A percentile compares a stretch with the other conserved stretches of the same genome.
Evolutionary conservation across 768 basidiomycete species (phyloP).

Genomic region (Lentinula aciculospora): DNA sequence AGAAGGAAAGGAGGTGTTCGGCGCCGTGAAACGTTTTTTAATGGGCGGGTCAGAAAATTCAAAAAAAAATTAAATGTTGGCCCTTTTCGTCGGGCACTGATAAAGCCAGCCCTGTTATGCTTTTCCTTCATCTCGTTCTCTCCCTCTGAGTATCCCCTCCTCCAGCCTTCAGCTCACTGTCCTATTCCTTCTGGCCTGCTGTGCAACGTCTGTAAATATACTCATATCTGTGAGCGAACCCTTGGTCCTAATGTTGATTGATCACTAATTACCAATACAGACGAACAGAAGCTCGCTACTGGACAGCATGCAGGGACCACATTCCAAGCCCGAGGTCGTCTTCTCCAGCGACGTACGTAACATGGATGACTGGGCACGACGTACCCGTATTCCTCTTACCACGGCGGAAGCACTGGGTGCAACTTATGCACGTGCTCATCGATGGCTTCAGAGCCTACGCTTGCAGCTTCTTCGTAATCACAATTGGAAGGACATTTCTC

Average conservation of each 20-base stretch:
- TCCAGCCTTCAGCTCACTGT: conserved; percentile 17
- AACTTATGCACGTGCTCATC: conserved; percentile 76
- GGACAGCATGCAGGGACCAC: conserved; percentile 6
- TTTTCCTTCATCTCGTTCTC: conserved; percentile 18
- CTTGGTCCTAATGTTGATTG: neutral
- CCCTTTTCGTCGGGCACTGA: conserved; percentile 41
- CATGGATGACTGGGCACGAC: conserved; percentile 79
- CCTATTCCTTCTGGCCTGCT: conserved; percentile 15
- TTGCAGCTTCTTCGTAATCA: conserved; percentile 59
- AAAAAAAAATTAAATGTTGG: conserved; percentile 30
- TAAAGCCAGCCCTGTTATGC: conserved; percentile 33
- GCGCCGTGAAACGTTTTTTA: conserved; percentile 61
- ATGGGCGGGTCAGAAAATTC: conserved; percentile 17
- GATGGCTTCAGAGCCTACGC: conserved; percentile 65
- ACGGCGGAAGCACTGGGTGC: conserved; percentile 78
- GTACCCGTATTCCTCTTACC: conserved; percentile 76
- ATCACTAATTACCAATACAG: neutral
- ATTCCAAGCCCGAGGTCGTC: conserved; percentile 49
- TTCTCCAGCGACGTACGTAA: conserved; percentile 77
- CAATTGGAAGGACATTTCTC: conserved; percentile 60
- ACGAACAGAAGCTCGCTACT: neutral
- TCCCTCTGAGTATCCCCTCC: conserved; percentile 20
- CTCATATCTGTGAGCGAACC: neutral
- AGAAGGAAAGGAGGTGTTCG: conserved; percentile 33
- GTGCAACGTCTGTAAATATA: neutral